Base-by-base conservation (phyloP, 2,329 filamentous ascomycete genomes). In the Huntiella moniliformis region DNA sequence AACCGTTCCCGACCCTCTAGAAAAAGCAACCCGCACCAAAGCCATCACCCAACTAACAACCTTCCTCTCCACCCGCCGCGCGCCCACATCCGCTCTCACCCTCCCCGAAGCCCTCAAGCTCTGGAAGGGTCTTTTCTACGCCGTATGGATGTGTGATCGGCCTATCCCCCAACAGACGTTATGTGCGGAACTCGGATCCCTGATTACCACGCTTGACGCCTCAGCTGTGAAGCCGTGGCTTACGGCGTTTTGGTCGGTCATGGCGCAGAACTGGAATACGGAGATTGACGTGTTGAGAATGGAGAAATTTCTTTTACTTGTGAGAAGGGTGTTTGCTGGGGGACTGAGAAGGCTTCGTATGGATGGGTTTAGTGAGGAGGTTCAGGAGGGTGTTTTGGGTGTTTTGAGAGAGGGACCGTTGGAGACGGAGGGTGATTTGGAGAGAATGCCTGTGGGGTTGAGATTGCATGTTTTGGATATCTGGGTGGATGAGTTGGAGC, bases 81-180 rank as follows among this genome's bases (percentile, higher is more conserved):
- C 48, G 16, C 48, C 28, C 37, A 35, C 34, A 11, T 15, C 44
- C 4, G 56, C 61, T 45, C 73, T 95, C 51, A 65, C 73, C 13
- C 66, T 73, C 36, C 61, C 81, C 53, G 86, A 94, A 52, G 67
- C 84, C 42, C 68, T 88, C 50, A 94, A 94, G 66, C 73, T 96
- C 53, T 94, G 86, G 85, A 93, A 92, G 59, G 88, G 86, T 4
- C 73, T 96, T 15, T 95, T 91, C 67, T 95, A 86, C 69, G 80
- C 79, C 57, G 74, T 91, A 56, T 95, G 85, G 80, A 91, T 94
- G 78, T 85, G 80, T 61, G 87, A 95, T 67, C 82, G 86, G 41
- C 79, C 86, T 8, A 65, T 78, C n/a, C 79, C 82, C 2, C 88
- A 95, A 66, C 86, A 94, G 67, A 73, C 73, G 38, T 79, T 96